phyloP scores from a whole-genome alignment of 164 flowering plant genomes.

The Euptelea pleiosperma region DNA sequence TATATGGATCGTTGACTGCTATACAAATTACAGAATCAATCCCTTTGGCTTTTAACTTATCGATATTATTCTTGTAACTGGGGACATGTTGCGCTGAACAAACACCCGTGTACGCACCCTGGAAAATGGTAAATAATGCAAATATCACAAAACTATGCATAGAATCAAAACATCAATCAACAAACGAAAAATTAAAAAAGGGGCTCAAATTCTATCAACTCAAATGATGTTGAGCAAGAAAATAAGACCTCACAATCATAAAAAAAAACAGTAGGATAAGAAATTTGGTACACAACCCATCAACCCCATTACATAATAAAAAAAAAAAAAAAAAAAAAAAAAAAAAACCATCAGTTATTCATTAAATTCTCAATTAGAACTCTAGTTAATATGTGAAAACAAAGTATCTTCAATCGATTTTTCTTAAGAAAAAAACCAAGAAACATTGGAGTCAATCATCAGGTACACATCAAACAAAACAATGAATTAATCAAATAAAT shows the following conservation, averaged over 20 bases:
- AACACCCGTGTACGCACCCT: slow-evolving; percentile 98
- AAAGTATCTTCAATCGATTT: no score
- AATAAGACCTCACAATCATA: not conserved
- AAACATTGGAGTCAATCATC: no score
- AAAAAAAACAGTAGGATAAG: not conserved
- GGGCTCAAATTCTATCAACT: not conserved
- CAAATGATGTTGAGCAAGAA: not conserved
- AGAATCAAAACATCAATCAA: not conserved
- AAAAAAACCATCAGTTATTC: not conserved
- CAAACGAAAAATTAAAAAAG: not conserved
- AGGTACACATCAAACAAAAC: no score
- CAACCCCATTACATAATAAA: not conserved
- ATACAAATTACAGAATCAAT: slow-evolving; percentile 91
- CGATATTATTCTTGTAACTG: slow-evolving; percentile 78
- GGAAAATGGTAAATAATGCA: slow-evolving; percentile 5
- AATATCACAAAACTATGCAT: not conserved
- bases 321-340: not conserved
- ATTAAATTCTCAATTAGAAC: not conserved
- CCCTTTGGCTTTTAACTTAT: slow-evolving; percentile 88
- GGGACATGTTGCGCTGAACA: slow-evolving; percentile 91
- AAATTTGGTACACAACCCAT: not conserved
- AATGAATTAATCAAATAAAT: no score
- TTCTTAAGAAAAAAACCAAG: no score
- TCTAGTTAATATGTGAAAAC: no score
- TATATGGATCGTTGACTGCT: slow-evolving; percentile 91